Conservation (phyloP, 495 filamentous ascomycete genomes). For the Stereocaulon alpinum region DNA sequence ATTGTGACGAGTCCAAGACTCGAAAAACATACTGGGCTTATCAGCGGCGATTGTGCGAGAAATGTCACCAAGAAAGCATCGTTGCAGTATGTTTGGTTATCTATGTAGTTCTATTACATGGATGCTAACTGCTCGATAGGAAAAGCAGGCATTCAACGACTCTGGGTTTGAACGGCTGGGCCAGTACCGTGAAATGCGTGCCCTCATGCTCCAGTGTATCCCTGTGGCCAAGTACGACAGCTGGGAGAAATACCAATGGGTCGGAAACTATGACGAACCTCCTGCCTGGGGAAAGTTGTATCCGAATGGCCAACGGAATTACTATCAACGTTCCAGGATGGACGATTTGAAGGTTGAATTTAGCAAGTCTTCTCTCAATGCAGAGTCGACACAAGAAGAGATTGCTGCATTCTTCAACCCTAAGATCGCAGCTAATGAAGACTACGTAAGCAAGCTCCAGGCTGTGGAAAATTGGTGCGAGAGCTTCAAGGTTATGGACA, state of each 20-base stretch:
- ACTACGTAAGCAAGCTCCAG: slow-evolving; percentile 17
- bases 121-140: not conserved
- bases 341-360: not conserved
- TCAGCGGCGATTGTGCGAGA: slow-evolving; percentile 16
- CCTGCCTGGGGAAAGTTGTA: not conserved
- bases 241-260: slow-evolving; percentile 19
- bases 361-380: not conserved
- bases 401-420: slow-evolving; percentile 17
- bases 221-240: slow-evolving; percentile 16
- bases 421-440: slow-evolving; percentile 8
- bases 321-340: not conserved
- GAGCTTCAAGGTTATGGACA: not conserved
- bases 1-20: slow-evolving; percentile 15
- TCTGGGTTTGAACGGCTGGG: no score
- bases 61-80: slow-evolving; percentile 14
- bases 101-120: not conserved
- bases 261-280: not conserved
- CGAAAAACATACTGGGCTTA: slow-evolving; percentile 22
- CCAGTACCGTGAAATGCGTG: not conserved
- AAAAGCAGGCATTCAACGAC: no score
- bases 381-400: slow-evolving; percentile 10
- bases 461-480: slow-evolving; percentile 21
- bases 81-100: slow-evolving; percentile 7
- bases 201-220: slow-evolving; percentile 4
- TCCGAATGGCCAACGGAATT: not conserved